phyloP scores from a whole-genome alignment of 176 grass and related monocot genomes.

The Thalia dealbata region DNA sequence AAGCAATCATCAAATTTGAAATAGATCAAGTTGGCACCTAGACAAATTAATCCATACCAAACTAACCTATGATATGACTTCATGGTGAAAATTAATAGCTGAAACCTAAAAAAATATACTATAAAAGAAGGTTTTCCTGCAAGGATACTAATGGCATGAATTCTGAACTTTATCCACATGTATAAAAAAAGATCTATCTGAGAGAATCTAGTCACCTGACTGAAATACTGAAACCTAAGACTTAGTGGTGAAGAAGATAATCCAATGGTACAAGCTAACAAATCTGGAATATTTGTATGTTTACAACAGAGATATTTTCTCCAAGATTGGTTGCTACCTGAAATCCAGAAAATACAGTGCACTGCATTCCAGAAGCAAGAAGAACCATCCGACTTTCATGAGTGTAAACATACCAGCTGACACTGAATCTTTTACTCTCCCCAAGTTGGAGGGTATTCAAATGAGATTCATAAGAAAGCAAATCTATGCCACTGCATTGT shows the following conservation, averaged over 20 bases:
- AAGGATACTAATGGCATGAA: too few species aligned
- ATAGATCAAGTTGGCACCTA: too few species aligned
- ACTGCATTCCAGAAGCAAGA: conserved; percentile 97
- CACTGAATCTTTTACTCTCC: conserved; percentile 66
- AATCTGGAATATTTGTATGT: background rate
- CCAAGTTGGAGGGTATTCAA: conserved; percentile 50
- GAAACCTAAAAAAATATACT: too few species aligned
- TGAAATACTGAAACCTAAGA: too few species aligned
- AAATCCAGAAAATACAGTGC: conserved; percentile 60
- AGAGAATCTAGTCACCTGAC: background rate
- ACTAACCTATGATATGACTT: too few species aligned
- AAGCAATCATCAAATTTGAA: background rate
- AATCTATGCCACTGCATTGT: conserved; percentile 67
- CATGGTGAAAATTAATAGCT: too few species aligned
- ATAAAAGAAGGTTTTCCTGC: too few species aligned
- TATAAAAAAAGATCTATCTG: background rate
- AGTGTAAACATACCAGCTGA: conserved; percentile 86
- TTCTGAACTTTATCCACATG: background rate
- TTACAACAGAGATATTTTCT: background rate
- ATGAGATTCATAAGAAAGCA: conserved; percentile 74
- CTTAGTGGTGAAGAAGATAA: background rate
- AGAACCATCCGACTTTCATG: conserved; percentile 97
- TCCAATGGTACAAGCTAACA: background rate
- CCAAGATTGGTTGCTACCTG: conserved; percentile 42
- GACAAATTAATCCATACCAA: too few species aligned